Evolutionary conservation across 768 basidiomycete species (phyloP), one percentile per base, ranked within the genome.

Genomic region (Lactifluus subvellereus): DNA sequence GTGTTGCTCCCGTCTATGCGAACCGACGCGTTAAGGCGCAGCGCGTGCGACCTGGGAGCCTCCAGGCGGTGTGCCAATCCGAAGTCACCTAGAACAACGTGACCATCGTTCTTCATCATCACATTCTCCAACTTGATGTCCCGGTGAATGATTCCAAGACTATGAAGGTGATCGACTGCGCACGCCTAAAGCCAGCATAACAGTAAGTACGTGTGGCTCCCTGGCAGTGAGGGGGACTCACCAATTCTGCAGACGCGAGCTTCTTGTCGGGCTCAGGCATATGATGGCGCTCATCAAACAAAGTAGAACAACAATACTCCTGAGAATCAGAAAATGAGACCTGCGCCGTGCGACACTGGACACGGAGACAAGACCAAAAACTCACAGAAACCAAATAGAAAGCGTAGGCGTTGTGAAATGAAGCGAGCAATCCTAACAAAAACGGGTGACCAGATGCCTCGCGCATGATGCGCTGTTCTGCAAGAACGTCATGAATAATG

Each of bases 81-180:
- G 72, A 98, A 90, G 73, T 98, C 94, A 2, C 93, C 92, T 9
- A 98, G 81, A 74, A 95, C 95, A 69, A 98, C 85, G 57, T 89
- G 84, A 71, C 94, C 91, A 37, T 85, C 82, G 70, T 94, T 91
- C 72, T 96, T 93, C 58, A 98, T 74, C 42, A 97, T 76, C 1
- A 96, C 89, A 70, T 98, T 98, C 78, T 98, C 94, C 61, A 98
- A 79, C 77, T 98, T 99, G 69, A 99, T 80, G 74, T 99, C 97
- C 20, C 97, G 85, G 72, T 99, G 97, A 3, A 98, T 91, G 69
- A 98, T 91, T 54, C 92, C 91, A 72, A 88, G 88, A 54, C 85
- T 82, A 72, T 99, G 97, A 16, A 97, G 81, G 74, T 94, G 93
- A 20, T 89, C 89, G 11, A 98, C 89, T 0, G 94, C 96, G 7